phyloP scores from a whole-genome alignment of 2,329 filamentous ascomycete species.

The Westerdykella ornata region DNA sequence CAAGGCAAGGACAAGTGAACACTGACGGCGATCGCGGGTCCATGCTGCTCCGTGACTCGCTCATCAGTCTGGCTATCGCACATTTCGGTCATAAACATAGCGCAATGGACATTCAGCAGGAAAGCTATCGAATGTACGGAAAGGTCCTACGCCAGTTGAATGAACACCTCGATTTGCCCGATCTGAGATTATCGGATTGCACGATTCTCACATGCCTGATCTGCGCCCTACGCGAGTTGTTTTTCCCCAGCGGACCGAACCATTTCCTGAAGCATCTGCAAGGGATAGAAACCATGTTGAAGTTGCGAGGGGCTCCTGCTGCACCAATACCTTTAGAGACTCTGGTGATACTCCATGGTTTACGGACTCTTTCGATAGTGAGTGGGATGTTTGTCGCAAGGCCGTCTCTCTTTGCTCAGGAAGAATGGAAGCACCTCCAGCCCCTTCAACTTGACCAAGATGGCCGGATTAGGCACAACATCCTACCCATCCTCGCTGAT shows the following conservation, averaged over 20 bases:
- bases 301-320: slow-evolving; percentile 17
- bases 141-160: slow-evolving; percentile 21
- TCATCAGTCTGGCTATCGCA: slow-evolving; percentile 19
- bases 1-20: not conserved
- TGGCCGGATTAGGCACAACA: slow-evolving; percentile 13
- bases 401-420: slow-evolving; percentile 15
- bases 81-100: slow-evolving; percentile 25
- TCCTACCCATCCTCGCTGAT: slow-evolving; percentile 21
- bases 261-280: slow-evolving; percentile 25
- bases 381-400: slow-evolving; percentile 15
- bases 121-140: slow-evolving; percentile 21
- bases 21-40: slow-evolving; percentile 9
- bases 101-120: slow-evolving; percentile 12
- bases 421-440: slow-evolving; percentile 21
- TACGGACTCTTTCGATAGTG: slow-evolving; percentile 21
- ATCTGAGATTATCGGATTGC: slow-evolving; percentile 17
- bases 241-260: slow-evolving; percentile 20
- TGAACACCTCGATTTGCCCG: slow-evolving; percentile 10
- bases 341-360: slow-evolving; percentile 14
- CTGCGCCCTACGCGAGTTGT: slow-evolving; percentile 25
- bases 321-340: slow-evolving; percentile 5
- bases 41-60: slow-evolving; percentile 16
- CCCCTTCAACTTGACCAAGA: slow-evolving; percentile 6
- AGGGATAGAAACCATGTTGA: slow-evolving; percentile 24
- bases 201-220: slow-evolving; percentile 21